Evolutionary conservation across 2,329 filamentous ascomycete species (phyloP), one percentile per base, ranked within the genome.

Genomic region (Aspergillus floridensis): DNA sequence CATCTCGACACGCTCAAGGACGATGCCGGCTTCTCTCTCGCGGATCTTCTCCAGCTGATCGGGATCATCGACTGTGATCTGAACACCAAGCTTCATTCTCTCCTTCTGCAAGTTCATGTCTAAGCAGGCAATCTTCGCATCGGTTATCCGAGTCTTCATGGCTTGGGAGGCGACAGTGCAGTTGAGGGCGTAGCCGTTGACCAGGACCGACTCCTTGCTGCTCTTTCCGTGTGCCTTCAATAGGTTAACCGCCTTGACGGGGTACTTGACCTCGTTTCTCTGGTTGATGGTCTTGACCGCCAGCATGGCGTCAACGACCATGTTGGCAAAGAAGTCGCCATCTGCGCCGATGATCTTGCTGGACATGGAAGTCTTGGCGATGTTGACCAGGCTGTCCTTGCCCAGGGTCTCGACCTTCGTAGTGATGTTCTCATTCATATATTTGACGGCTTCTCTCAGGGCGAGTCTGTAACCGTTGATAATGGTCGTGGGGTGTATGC

Each of bases 101-200:
- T 98, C 93, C 82, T 99, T 99, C 74, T 98, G 93, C 71, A 99
- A 78, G 79, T 99, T 99, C 86, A 99, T 98, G 76, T 99, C 95
- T 62, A 99, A 80, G 70, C 93, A 89, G 53, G 95, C 95, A 77
- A 99, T 99, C 83, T 96, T 98, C 66, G 95, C 95, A 77, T 98
- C 93, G 55, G 86, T 86, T 74, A 99, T 86, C 69, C 90, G 86
- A 31, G 95, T 99, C 70, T 87, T 92, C 95, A 99, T 99, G 49
- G 95, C 95, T 79, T 99, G 95, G 58, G 93, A 97, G 57, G 95
- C 95, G 60, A 99, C 93, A 41, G 95, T 99, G 83, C 95, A 99
- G 84, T 99, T 99, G 71, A 99, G 81, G 59, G 95, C 95, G 75
- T 99, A 99, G 58, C 95, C 95, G 81, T 96, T 96, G 73, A 99